A percentile compares a stretch with the other conserved stretches of the same genome.
Evolutionary conservation across 441 rosid genomes (phyloP).

Genomic region (Pelargonium myrrhifolium): DNA sequence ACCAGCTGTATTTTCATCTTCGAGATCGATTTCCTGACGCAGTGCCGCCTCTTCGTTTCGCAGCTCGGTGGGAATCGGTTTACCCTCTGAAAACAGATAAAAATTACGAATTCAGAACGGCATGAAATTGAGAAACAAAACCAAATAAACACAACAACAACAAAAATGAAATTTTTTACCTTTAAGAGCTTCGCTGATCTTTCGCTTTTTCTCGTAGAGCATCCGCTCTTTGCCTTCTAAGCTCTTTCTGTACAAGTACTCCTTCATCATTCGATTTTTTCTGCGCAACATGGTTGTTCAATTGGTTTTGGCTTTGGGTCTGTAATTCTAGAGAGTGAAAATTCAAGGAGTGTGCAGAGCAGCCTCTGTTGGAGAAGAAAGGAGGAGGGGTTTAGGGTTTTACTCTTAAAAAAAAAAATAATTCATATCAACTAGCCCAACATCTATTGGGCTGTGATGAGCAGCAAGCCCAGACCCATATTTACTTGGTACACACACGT

Average conservation of each 20-base stretch:
- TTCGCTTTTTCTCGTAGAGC: slow-evolving; percentile 72
- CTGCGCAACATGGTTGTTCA: slow-evolving; percentile 1
- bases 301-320: neutral
- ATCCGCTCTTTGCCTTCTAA: slow-evolving; percentile 82
- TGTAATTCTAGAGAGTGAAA: neutral
- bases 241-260: slow-evolving; percentile 75
- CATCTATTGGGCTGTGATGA: no score
- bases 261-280: slow-evolving; percentile 48
- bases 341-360: no score
- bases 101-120: neutral
- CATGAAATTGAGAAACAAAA: neutral
- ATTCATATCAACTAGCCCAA: no score
- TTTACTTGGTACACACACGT: no score
- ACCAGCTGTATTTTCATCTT: slow-evolving; percentile 24
- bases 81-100: slow-evolving; percentile 16
- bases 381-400: no score
- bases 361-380: no score
- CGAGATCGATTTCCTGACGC: slow-evolving; percentile 22
- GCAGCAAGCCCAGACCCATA: no score
- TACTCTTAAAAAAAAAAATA: no score
- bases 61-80: slow-evolving; percentile 26
- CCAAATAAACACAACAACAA: neutral
- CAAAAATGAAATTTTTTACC: slow-evolving; percentile 12
- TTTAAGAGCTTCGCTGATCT: slow-evolving; percentile 71
- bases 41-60: slow-evolving; percentile 23